Conservation (phyloP, 106 monocot genomes). For the Allium sativum region DNA sequence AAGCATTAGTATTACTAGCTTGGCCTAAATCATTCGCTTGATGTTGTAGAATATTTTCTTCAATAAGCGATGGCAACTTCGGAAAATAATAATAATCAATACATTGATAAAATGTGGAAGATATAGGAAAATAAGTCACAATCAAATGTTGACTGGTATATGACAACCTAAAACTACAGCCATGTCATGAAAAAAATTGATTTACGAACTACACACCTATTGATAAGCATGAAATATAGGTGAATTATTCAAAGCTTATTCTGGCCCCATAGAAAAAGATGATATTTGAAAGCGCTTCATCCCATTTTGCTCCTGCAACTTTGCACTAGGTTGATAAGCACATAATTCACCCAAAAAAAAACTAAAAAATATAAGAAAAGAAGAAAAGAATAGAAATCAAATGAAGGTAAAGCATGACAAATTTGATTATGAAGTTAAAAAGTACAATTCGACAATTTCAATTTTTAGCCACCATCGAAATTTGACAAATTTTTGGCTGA, state of each 20-base stretch:
- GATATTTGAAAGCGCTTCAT: conserved; percentile 12
- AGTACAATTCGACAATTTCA: not conserved
- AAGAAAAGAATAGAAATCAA: too few species aligned
- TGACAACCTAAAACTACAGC: not conserved
- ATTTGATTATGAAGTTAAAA: conserved; percentile 19
- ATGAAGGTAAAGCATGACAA: conserved; percentile 1
- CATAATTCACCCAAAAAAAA: not conserved
- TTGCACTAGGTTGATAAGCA: not conserved
- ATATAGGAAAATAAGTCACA: not conserved
- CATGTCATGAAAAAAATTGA: not conserved
- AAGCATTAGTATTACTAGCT: conserved; percentile 22
- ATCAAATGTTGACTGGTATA: not conserved
- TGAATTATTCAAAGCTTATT: conserved; percentile 2
- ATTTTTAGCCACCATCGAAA: conserved; percentile 15
- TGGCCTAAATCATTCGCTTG: conserved; percentile 9
- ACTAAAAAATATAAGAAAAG: not conserved
- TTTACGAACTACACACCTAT: not conserved
- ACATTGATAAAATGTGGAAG: not conserved
- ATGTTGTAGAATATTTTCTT: conserved; percentile 13
- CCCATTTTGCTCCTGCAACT: conserved; percentile 12
- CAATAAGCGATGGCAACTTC: conserved; percentile 1
- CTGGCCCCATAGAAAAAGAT: conserved; percentile 7
- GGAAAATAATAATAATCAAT: not conserved
- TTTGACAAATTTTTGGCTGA: conserved; percentile 3
- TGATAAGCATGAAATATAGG: conserved; percentile 3